Evolutionary conservation across 108 stramenopile species (phyloP).

Genomic region (Schizochytrium sp.): DNA sequence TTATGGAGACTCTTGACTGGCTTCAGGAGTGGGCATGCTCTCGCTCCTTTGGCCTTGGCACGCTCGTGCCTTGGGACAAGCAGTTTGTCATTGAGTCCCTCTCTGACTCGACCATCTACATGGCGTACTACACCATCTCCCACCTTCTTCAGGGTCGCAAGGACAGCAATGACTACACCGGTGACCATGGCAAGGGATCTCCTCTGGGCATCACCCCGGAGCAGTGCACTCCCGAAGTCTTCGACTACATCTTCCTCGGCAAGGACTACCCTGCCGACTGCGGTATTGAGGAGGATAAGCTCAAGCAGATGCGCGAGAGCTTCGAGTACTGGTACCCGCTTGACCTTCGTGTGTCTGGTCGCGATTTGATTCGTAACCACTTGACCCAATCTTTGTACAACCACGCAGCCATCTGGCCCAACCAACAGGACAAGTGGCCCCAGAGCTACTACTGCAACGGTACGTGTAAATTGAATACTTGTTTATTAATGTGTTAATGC

Average conservation of each 20-base stretch:
- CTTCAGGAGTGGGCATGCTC: constrained; percentile 98
- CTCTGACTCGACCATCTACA: constrained; percentile 97
- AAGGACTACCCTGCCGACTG: constrained; percentile 80
- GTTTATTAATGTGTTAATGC: neutral
- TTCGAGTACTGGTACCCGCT: constrained; percentile 98
- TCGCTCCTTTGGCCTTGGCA: constrained; percentile 95
- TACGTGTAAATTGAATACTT: neutral
- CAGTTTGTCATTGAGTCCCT: constrained; percentile 96
- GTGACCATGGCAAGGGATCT: constrained; percentile 89
- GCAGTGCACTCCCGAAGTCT: constrained; percentile 87
- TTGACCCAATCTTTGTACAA: constrained; percentile 98
- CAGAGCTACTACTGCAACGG: constrained; percentile 92
- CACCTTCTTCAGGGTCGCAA: constrained; percentile 87
- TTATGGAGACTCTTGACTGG: constrained; percentile 91
- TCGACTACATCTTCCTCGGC: constrained; percentile 92
- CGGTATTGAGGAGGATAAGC: constrained; percentile 79
- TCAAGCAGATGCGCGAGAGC: constrained; percentile 86
- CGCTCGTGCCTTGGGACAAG: constrained; percentile 94
- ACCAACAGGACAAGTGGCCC: constrained; percentile 85
- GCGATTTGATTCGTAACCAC: constrained; percentile 97
- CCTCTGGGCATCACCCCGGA: constrained; percentile 86
- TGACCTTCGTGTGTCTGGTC: constrained; percentile 94
- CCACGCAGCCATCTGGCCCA: constrained; percentile 93
- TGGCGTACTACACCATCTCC: constrained; percentile 97
- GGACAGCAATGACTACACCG: constrained; percentile 59